Evolutionary conservation across 2,329 filamentous ascomycete genomes (phyloP).

Genomic region (Tympanopsis confertula): DNA sequence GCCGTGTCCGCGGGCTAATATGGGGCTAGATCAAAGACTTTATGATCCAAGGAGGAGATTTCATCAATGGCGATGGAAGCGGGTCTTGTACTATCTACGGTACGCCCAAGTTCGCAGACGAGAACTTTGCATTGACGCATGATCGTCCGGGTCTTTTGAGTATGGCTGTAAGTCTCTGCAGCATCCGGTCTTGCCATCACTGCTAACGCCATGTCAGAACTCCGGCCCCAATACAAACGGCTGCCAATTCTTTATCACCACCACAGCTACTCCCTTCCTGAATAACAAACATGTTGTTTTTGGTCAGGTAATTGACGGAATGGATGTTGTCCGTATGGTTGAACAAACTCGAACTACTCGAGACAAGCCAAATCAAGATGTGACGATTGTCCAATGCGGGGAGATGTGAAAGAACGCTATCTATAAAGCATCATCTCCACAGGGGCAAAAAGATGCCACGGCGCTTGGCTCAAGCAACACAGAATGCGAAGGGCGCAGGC

Average conservation of each 20-base stretch:
- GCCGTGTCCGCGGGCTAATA: background rate
- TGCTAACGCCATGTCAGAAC: background rate
- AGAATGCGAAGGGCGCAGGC: too few relatives aligned
- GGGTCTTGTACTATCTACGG: conserved; percentile 1
- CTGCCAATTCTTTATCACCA: conserved; percentile 1
- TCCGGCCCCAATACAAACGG: conserved; percentile 1
- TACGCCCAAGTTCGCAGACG: background rate
- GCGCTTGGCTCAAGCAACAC: too few relatives aligned
- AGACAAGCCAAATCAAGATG: conserved; percentile 1
- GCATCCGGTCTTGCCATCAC: background rate
- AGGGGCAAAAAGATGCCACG: too few relatives aligned
- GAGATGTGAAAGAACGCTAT: background rate
- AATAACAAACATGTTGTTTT: background rate
- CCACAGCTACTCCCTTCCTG: background rate
- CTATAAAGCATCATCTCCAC: too few relatives aligned
- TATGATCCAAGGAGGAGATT: conserved; percentile 1
- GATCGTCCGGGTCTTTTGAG: conserved; percentile 1
- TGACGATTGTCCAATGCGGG: background rate
- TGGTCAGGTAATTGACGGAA: background rate
- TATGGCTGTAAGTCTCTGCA: background rate
- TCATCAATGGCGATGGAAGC: background rate
- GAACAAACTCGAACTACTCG: background rate
- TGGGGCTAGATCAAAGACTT: conserved; percentile 1
- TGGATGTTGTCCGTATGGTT: conserved; percentile 1
- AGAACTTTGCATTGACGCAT: background rate